Conservation (phyloP, 225 moss, liverwort and hornwort genomes). For the Sphagnum tenellum region DNA sequence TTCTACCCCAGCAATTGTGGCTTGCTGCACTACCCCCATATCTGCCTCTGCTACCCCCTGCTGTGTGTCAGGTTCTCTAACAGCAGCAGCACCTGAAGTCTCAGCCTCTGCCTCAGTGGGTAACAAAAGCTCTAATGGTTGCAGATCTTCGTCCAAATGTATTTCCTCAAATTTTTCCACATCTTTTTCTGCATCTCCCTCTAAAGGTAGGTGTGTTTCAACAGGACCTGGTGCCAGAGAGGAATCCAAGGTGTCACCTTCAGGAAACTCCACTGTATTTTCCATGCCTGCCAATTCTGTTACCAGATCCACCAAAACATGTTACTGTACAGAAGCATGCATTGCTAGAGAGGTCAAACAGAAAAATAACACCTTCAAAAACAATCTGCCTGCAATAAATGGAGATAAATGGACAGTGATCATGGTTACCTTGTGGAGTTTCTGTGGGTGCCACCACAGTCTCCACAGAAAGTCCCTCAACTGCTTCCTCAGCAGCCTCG, state of each 20-base stretch:
- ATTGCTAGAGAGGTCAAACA: too few species aligned
- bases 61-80: background rate
- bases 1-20: background rate
- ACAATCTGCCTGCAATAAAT: background rate
- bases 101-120: background rate
- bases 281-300: slow-evolving; percentile 21
- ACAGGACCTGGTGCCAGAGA: too few species aligned
- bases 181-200: slow-evolving; percentile 8
- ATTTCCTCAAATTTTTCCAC: background rate
- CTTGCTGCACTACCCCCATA: slow-evolving; percentile 32
- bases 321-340: too few species aligned
- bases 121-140: slow-evolving; percentile 6
- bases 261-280: slow-evolving; percentile 22
- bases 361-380: background rate
- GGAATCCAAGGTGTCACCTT: slow-evolving; percentile 12
- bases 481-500: background rate
- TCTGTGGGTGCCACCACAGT: background rate
- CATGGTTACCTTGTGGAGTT: background rate
- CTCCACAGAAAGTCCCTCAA: background rate
- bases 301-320: background rate
- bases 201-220: background rate
- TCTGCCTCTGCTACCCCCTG: slow-evolving; percentile 23
- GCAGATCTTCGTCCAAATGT: slow-evolving; percentile 15
- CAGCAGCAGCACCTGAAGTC: too few species aligned
- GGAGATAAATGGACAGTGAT: background rate